Percentiles rank a stretch among this genome's conserved stretches.
phyloP scores from a whole-genome alignment of 192 early-diverging fungal genomes.

The Dimargaris xerosporica region DNA sequence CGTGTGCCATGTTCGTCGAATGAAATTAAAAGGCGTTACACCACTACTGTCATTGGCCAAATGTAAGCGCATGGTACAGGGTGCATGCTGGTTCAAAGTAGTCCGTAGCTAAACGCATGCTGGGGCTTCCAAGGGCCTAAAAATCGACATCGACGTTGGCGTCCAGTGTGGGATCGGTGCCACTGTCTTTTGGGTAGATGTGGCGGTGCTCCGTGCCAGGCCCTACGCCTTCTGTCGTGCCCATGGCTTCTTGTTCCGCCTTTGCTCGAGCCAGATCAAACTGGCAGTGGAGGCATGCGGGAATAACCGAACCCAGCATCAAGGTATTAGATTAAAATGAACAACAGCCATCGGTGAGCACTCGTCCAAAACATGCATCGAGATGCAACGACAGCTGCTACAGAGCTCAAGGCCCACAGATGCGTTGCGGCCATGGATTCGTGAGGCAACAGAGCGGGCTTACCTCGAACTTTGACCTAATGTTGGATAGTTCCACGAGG shows the following conservation, averaged over 20 bases:
- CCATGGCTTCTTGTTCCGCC: slow-evolving; percentile 5
- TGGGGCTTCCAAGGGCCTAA: too few relatives aligned
- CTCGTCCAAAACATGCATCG: neutral
- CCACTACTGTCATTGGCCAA: too few relatives aligned
- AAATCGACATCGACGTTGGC: slow-evolving; percentile 8
- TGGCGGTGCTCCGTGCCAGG: neutral
- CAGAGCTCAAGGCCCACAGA: neutral
- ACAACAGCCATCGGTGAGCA: neutral
- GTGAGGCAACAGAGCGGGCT: neutral
- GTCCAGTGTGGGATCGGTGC: neutral
- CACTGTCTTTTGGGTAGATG: neutral
- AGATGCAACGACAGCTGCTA: neutral
- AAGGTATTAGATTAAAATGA: neutral
- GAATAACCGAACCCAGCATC: neutral
- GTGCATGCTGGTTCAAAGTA: too few relatives aligned
- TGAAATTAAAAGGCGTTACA: too few relatives aligned
- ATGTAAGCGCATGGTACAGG: too few relatives aligned
- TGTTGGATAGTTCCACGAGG: neutral
- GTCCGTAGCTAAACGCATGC: too few relatives aligned
- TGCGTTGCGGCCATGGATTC: neutral
- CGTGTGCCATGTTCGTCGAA: too few relatives aligned
- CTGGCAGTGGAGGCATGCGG: neutral
- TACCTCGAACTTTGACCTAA: neutral
- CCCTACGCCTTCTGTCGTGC: neutral
- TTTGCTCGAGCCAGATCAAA: neutral